Percentiles rank a stretch among this genome's conserved stretches.
These are phyloP conservation scores for Luvunga scandens DNA, from an alignment of 345 rosid genomes.

Conservation along the genomic window DNA sequence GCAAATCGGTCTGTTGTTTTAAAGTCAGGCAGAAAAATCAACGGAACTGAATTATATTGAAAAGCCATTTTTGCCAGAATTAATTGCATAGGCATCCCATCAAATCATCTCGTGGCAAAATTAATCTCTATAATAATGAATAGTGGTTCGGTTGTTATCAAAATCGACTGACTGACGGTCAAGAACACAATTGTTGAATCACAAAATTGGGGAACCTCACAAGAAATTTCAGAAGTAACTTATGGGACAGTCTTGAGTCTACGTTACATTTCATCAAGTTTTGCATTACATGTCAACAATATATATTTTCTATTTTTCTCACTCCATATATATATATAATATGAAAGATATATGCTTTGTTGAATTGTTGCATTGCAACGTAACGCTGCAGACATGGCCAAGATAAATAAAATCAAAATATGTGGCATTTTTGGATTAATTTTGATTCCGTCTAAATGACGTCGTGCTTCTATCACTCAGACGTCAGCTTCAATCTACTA, in stretches of 20 bases:
- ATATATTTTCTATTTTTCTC: too few relatives aligned
- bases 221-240: not conserved
- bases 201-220: not conserved
- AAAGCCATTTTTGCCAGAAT: too few relatives aligned
- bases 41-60: not conserved
- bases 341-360: too few relatives aligned
- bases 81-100: not conserved
- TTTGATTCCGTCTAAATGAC: not conserved
- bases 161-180: not conserved
- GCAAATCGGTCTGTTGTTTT: not conserved
- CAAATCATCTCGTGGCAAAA: not conserved
- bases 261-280: too few relatives aligned
- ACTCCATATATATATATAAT: too few relatives aligned
- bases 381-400: too few relatives aligned
- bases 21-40: not conserved
- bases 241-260: too few relatives aligned
- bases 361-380: too few relatives aligned
- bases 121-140: not conserved
- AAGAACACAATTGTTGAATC: not conserved
- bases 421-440: too few relatives aligned
- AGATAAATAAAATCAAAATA: too few relatives aligned
- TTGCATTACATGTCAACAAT: too few relatives aligned
- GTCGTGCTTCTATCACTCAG: slow-evolving; percentile 2
- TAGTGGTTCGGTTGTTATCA: not conserved
- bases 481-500: not conserved